Evolutionary conservation across 2,329 filamentous ascomycete species (phyloP).

Genomic region (Aspergillus sergii): DNA sequence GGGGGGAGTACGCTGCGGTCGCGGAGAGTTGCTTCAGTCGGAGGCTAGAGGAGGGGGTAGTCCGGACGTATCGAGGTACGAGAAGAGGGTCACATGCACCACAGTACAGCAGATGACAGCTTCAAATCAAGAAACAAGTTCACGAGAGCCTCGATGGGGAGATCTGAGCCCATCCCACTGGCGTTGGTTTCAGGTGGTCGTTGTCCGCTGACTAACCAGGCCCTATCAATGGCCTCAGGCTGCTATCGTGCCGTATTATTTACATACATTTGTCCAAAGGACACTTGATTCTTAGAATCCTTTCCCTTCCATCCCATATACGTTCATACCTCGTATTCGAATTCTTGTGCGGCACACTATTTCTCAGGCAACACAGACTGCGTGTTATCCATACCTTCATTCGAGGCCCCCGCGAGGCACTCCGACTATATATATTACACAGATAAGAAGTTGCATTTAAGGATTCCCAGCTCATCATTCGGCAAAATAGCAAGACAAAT

Average conservation of each 20-base stretch:
- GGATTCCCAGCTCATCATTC: too few relatives aligned
- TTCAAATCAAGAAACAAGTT: slow-evolving; percentile 4
- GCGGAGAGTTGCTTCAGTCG: slow-evolving; percentile 1
- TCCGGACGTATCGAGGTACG: slow-evolving; percentile 3
- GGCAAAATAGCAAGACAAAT: not conserved
- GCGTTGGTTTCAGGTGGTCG: slow-evolving; percentile 18
- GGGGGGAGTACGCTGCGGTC: slow-evolving; percentile 14
- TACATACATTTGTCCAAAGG: not conserved
- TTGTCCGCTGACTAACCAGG: slow-evolving; percentile 22
- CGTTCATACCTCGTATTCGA: too few relatives aligned
- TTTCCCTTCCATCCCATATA: too few relatives aligned
- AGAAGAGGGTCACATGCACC: slow-evolving; percentile 12
- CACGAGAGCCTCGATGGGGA: slow-evolving; percentile 11
- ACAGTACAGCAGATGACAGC: slow-evolving; percentile 7
- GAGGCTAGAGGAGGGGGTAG: slow-evolving; percentile 9
- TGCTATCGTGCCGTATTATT: not conserved
- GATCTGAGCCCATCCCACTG: slow-evolving; percentile 13
- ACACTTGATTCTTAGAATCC: too few relatives aligned
- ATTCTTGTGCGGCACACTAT: too few relatives aligned
- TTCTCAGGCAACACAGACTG: too few relatives aligned
- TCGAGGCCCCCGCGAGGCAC: too few relatives aligned
- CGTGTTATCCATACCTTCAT: too few relatives aligned
- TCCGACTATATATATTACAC: not conserved
- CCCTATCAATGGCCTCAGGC: slow-evolving; percentile 16
- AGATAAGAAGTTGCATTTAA: not conserved